phyloP scores from a whole-genome alignment of 208 protist genomes.

The Acanthamoeba rhysodes region DNA sequence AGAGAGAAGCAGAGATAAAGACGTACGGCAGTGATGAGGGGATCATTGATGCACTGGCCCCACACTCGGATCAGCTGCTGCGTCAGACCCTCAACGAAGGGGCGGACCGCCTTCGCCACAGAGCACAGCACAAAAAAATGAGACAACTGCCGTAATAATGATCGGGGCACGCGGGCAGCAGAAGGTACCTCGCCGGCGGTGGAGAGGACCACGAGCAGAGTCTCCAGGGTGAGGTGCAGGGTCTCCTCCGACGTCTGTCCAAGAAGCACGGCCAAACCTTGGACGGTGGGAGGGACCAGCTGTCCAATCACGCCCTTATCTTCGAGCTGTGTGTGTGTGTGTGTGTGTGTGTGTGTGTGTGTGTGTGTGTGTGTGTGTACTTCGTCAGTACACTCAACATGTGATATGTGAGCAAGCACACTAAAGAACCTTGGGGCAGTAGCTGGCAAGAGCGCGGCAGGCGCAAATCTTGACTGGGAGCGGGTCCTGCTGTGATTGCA shows the following conservation, averaged over 20 bases:
- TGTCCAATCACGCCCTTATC: background rate
- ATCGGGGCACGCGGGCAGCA: background rate
- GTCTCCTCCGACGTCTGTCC: constrained; percentile 40
- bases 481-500: constrained; percentile 25
- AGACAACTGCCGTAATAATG: background rate
- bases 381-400: too few species aligned
- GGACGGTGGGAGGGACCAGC: constrained; percentile 18
- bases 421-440: constrained; percentile 27
- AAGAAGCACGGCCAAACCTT: constrained; percentile 7
- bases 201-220: background rate
- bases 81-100: background rate
- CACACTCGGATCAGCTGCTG: constrained; percentile 56
- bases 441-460: constrained; percentile 65
- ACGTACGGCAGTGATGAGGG: constrained; percentile 37
- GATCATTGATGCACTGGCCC: constrained; percentile 57
- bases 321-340: background rate
- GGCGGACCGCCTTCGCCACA: background rate
- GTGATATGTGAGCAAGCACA: too few species aligned
- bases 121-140: background rate
- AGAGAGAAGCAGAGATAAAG: background rate
- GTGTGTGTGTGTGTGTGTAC: too few species aligned
- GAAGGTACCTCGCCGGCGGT: constrained; percentile 9
- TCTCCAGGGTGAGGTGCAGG: constrained; percentile 38
- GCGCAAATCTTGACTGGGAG: constrained; percentile 71
- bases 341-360: too few species aligned